Base-by-base conservation (phyloP, 2,329 filamentous ascomycete species). In the Apiospora hydei region DNA sequence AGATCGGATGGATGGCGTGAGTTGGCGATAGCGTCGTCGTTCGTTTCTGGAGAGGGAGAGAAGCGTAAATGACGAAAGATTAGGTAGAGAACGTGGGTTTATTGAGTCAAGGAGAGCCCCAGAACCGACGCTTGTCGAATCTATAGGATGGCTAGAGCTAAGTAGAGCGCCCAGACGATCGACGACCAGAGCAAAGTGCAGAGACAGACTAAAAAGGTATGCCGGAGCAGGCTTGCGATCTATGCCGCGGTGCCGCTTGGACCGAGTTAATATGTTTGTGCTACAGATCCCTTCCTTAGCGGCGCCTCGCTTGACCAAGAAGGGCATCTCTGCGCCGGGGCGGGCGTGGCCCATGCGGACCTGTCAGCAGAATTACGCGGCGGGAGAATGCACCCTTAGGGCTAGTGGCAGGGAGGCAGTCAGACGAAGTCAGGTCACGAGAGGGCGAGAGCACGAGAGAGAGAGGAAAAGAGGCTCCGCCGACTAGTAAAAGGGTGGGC, bases 301-400 rank as follows among this genome's bases (percentile, higher is more conserved):
- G 53, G 53, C 53, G 7, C 43, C 5, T 21, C 16, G 10, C 53
- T 61, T 61, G 30, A 10, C 53, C 53, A 8, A 61, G 53, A 61
- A 57, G 51, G 51, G 51, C 6, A 57, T 14, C 26, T 57, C 51
- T 57, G 51, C 51, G 51, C 51, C 51, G 51, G 53, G 47, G 13
- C 8, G 38, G 44, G 16, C 44, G 13, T 57, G 51, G 30, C 30
- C 53, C 8, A n/a, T 61, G 30, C 30, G 53, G 53, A 38, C 21
- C 16, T 38, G 53, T 21, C n/a, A 49, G 47, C 7, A 49, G 30
- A 61, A 61, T 49, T 49, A 49, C n/a, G 47, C n/a, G 30, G 30
- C 53, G 53, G 53, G 26, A 8, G 51, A 14, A 21, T 18, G 51
- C 26, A 57, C 30, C 51, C 51, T 30, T 30, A 16, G 51, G 24